A percentile compares a stretch with the other conserved stretches of the same genome.
Conservation (phyloP, 2,329 filamentous ascomycete species). For the Aquanectria penicillioides region DNA sequence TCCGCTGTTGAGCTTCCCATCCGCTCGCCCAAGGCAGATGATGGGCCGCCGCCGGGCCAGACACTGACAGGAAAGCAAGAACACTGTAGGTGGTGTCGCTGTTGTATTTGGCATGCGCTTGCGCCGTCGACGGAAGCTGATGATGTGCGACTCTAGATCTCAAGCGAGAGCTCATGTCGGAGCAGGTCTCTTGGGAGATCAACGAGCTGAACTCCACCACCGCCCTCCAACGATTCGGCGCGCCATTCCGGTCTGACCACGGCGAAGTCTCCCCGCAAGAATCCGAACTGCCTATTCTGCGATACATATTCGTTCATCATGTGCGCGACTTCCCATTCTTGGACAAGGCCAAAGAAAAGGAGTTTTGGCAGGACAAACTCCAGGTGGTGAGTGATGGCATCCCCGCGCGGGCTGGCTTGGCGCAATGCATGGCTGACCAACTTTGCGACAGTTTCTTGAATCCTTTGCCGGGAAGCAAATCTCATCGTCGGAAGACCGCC, state of each 20-base stretch:
- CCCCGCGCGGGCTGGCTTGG: neutral
- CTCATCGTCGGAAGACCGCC: slow-evolving; percentile 92
- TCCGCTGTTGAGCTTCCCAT: slow-evolving; percentile 42
- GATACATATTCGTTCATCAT: slow-evolving; percentile 98
- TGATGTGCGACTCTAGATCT: slow-evolving; percentile 67
- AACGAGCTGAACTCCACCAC: slow-evolving; percentile 93
- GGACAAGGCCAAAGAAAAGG: slow-evolving; percentile 96
- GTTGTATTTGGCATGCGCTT: neutral
- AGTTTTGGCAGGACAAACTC: slow-evolving; percentile 99
- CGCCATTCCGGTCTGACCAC: slow-evolving; percentile 90
- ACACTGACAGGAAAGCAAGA: slow-evolving; percentile 94
- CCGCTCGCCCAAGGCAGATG: slow-evolving; percentile 41
- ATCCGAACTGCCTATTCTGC: slow-evolving; percentile 90
- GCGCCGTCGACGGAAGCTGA: slow-evolving; percentile 24
- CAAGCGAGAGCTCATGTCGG: slow-evolving; percentile 91
- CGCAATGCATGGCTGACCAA: slow-evolving; percentile 27
- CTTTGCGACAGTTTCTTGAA: slow-evolving; percentile 80
- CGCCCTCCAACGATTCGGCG: slow-evolving; percentile 92
- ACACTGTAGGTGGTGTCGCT: slow-evolving; percentile 76
- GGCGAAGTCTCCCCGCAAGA: slow-evolving; percentile 94
- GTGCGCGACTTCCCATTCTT: slow-evolving; percentile 97
- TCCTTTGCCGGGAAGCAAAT: slow-evolving; percentile 98
- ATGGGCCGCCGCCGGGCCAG: slow-evolving; percentile 54
- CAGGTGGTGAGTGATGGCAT: slow-evolving; percentile 83
- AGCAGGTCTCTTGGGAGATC: slow-evolving; percentile 92